Percentiles rank a stretch among this genome's conserved stretches.
These are phyloP conservation scores for Friedmanniomyces simplex DNA, from an alignment of 495 filamentous ascomycete genomes.

Conservation along the genomic window DNA sequence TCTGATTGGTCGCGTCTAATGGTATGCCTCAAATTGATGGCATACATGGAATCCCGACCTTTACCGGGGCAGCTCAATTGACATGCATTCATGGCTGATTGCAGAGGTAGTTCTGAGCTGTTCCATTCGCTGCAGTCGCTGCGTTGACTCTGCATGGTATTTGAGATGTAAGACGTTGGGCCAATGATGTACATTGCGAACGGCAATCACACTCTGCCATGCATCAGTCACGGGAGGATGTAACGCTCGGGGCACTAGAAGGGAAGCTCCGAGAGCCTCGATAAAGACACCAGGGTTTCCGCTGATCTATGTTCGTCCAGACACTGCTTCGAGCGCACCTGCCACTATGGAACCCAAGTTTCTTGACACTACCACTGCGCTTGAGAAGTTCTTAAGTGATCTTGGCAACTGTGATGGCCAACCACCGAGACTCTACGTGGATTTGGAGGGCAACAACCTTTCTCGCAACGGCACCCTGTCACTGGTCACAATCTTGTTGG, in stretches of 20 bases:
- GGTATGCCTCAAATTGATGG: not conserved
- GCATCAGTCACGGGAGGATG: not conserved
- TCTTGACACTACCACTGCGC: not conserved
- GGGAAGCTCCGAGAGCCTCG: not conserved
- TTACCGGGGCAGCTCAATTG: not conserved
- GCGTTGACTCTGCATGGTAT: not conserved
- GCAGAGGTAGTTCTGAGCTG: not conserved
- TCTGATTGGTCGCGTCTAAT: too few relatives aligned
- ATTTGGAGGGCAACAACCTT: slow-evolving; percentile 3
- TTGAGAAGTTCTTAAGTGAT: not conserved
- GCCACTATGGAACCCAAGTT: not conserved
- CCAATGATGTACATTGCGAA: not conserved
- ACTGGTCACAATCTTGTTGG: slow-evolving; percentile 3
- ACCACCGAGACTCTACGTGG: slow-evolving; percentile 1
- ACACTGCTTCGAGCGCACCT: not conserved
- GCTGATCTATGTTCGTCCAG: not conserved
- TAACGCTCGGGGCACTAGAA: not conserved
- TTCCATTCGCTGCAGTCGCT: not conserved
- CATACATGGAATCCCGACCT: not conserved
- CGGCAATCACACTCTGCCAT: not conserved
- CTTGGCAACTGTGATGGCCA: not conserved
- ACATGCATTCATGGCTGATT: not conserved
- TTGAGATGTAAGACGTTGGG: not conserved
- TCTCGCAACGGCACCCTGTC: slow-evolving; percentile 4
- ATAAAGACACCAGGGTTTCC: not conserved